These are phyloP conservation scores for Emmonsiellopsis sp. DNA, from an alignment of 2,329 filamentous ascomycete species.

Conservation along the genomic window DNA sequence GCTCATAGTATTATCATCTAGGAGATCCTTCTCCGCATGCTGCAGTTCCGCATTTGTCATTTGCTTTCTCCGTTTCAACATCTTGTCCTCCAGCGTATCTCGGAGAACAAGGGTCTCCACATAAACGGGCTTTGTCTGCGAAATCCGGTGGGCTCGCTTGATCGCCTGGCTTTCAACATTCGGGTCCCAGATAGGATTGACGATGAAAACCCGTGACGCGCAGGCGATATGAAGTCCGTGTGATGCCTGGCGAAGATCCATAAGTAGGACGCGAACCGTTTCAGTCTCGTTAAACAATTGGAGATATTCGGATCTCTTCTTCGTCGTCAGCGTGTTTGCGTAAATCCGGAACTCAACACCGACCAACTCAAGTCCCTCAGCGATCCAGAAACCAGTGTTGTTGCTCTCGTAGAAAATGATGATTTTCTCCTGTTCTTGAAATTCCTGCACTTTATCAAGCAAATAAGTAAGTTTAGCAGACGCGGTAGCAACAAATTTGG, in stretches of 20 bases:
- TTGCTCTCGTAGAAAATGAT: constrained; percentile 88
- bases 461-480: constrained; percentile 86
- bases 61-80: constrained; percentile 61
- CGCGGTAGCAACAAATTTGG: constrained; percentile 64
- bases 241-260: constrained; percentile 84
- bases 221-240: constrained; percentile 78
- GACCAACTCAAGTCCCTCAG: constrained; percentile 67
- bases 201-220: constrained; percentile 79
- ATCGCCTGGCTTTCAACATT: constrained; percentile 83
- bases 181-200: constrained; percentile 79
- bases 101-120: constrained; percentile 79
- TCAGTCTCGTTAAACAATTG: constrained; percentile 64
- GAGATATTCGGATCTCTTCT: constrained; percentile 64
- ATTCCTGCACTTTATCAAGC: constrained; percentile 58
- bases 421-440: constrained; percentile 71
- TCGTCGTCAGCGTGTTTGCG: constrained; percentile 46
- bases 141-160: constrained; percentile 80
- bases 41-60: constrained; percentile 60
- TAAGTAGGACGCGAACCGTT: constrained; percentile 68
- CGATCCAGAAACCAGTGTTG: constrained; percentile 78
- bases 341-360: constrained; percentile 54
- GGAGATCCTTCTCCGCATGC: constrained; percentile 45
- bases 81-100: constrained; percentile 75
- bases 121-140: constrained; percentile 66
- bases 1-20: constrained; percentile 51